Evolutionary conservation across 371 early-diverging fungal genomes (phyloP).

Genomic region (Rhizomucor miehei): DNA sequence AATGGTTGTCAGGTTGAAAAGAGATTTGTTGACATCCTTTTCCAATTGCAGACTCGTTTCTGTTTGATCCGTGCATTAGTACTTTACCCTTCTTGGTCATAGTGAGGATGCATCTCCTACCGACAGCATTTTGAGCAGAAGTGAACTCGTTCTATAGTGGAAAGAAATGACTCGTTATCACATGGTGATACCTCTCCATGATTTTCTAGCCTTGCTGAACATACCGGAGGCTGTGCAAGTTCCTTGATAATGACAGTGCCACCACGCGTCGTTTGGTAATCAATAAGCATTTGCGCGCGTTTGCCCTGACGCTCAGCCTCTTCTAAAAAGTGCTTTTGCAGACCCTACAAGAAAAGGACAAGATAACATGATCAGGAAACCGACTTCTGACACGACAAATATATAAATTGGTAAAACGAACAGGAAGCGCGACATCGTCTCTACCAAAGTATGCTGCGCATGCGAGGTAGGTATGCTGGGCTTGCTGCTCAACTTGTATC

Average conservation of each 20-base stretch:
- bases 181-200: neutral
- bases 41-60: slow-evolving; percentile 38
- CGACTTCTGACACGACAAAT: neutral
- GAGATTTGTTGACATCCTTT: slow-evolving; percentile 60
- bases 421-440: slow-evolving; percentile 52
- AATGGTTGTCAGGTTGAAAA: slow-evolving; percentile 52
- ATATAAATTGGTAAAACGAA: too few species aligned
- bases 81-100: neutral
- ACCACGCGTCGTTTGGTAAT: slow-evolving; percentile 63
- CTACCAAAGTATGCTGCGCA: slow-evolving; percentile 53
- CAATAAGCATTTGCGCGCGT: slow-evolving; percentile 51
- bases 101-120: slow-evolving; percentile 7
- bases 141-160: slow-evolving; percentile 36
- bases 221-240: slow-evolving; percentile 37
- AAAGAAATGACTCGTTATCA: too few species aligned
- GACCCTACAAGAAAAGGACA: slow-evolving; percentile 26
- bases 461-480: slow-evolving; percentile 52
- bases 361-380: too few species aligned
- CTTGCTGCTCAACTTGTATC: slow-evolving; percentile 49
- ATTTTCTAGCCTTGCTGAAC: too few species aligned
- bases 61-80: slow-evolving; percentile 3
- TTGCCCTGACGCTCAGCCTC: slow-evolving; percentile 52
- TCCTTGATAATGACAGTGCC: slow-evolving; percentile 43
- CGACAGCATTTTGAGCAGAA: slow-evolving; percentile 35
- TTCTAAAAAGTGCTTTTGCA: slow-evolving; percentile 55